Conservation (phyloP, 1,284 basidiomycete species). For the Sutorius eximius region DNA sequence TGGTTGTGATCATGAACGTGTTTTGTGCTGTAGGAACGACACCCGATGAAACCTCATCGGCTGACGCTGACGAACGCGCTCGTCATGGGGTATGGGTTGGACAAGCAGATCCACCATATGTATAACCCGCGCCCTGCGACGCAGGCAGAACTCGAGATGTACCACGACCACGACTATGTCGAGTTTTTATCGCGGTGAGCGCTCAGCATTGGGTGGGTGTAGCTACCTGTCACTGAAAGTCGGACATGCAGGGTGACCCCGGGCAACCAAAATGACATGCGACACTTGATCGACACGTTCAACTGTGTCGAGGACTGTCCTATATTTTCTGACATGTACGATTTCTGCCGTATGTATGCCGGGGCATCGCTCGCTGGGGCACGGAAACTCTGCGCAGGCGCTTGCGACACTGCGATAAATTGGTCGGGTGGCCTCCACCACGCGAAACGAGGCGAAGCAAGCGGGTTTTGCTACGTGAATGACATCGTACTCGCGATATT, state of each 20-base stretch:
- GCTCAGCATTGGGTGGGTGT: background rate
- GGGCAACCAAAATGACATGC: slow-evolving; percentile 72
- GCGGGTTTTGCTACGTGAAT: slow-evolving; percentile 96
- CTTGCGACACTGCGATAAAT: slow-evolving; percentile 95
- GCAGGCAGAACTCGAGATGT: slow-evolving; percentile 84
- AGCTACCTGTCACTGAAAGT: slow-evolving; percentile 1
- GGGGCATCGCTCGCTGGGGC: slow-evolving; percentile 91
- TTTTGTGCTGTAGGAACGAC: slow-evolving; percentile 67
- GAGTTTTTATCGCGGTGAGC: slow-evolving; percentile 88
- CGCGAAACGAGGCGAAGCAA: slow-evolving; percentile 93
- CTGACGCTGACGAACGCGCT: slow-evolving; percentile 93
- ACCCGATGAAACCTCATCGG: slow-evolving; percentile 98
- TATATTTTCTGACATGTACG: slow-evolving; percentile 89
- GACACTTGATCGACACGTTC: slow-evolving; percentile 74
- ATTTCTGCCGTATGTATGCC: slow-evolving; percentile 90
- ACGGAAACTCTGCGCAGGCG: slow-evolving; percentile 78
- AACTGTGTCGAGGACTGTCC: slow-evolving; percentile 96
- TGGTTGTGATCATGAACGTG: background rate
- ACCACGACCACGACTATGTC: slow-evolving; percentile 94
- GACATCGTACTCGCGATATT: slow-evolving; percentile 93
- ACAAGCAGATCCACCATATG: slow-evolving; percentile 92
- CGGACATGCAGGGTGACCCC: slow-evolving; percentile 68
- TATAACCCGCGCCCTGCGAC: slow-evolving; percentile 90
- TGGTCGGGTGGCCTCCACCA: slow-evolving; percentile 97
- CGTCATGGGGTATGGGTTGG: slow-evolving; percentile 94